These are phyloP conservation scores for Coemansia sp. DNA, from an alignment of 192 early-diverging fungal genomes.

Conservation along the genomic window DNA sequence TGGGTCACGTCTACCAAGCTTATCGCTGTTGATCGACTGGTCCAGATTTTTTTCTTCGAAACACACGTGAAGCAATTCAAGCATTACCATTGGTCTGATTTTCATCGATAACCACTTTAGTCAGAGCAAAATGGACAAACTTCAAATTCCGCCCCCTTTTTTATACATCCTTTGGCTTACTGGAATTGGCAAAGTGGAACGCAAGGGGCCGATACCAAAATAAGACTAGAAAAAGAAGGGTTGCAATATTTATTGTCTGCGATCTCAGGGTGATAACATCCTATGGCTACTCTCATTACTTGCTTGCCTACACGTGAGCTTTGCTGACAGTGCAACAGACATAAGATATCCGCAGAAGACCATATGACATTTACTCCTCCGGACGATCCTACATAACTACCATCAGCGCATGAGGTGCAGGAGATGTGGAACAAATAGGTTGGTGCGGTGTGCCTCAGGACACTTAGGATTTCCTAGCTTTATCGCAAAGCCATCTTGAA, in stretches of 20 bases:
- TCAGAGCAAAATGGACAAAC: not conserved
- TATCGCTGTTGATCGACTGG: constrained; percentile 17
- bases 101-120: constrained; percentile 1
- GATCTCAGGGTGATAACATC: not conserved
- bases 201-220: not conserved
- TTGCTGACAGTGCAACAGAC: not conserved
- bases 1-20: not conserved
- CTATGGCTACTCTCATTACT: not conserved
- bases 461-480: not conserved
- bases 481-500: not conserved
- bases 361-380: not conserved
- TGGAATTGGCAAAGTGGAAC: not conserved
- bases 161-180: not conserved
- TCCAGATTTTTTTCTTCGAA: not conserved
- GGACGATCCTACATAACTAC: not conserved
- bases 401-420: not conserved
- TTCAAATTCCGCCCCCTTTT: not conserved
- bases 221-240: not conserved
- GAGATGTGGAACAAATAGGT: not conserved
- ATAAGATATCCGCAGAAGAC: not conserved
- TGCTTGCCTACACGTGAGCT: not conserved
- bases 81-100: constrained; percentile 11
- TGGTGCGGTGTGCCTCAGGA: not conserved
- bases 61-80: constrained; percentile 2
- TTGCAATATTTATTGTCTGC: not conserved